A percentile compares a stretch with the other conserved stretches of the same genome.
Conservation (phyloP, 2,329 filamentous ascomycete genomes). For the Periconia digitata region DNA sequence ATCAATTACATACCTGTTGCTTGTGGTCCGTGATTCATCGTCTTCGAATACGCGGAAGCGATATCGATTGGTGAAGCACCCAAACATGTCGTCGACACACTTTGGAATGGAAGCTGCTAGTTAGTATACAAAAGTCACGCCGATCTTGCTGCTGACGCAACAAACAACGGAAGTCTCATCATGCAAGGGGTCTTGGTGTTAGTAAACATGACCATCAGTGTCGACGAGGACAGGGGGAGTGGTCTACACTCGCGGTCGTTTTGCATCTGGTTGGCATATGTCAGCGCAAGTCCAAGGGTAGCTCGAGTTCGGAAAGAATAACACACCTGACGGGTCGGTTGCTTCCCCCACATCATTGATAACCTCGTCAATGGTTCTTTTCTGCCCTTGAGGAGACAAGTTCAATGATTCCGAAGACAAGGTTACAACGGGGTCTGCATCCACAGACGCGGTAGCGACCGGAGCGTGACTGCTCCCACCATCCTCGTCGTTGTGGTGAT, state of each 20-base stretch:
- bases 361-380: constrained; percentile 38
- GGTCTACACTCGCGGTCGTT: constrained; percentile 34
- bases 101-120: no score
- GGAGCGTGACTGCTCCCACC: constrained; percentile 22
- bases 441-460: constrained; percentile 26
- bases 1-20: no score
- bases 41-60: no score
- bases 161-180: not conserved
- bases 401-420: constrained; percentile 25
- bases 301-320: not conserved
- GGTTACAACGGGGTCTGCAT: constrained; percentile 27
- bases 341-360: constrained; percentile 28
- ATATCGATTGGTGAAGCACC: no score
- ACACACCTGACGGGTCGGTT: constrained; percentile 31
- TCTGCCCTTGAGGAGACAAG: constrained; percentile 33
- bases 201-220: constrained; percentile 17
- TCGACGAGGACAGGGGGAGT: constrained; percentile 18
- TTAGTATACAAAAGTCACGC: not conserved
- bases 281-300: constrained; percentile 10
- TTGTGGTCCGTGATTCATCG: no score
- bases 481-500: constrained; percentile 25
- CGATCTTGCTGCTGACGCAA: not conserved
- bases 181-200: constrained; percentile 11
- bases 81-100: no score
- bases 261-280: constrained; percentile 22